Conservation (phyloP, 306 rosid species). For the Cercis canadensis region DNA sequence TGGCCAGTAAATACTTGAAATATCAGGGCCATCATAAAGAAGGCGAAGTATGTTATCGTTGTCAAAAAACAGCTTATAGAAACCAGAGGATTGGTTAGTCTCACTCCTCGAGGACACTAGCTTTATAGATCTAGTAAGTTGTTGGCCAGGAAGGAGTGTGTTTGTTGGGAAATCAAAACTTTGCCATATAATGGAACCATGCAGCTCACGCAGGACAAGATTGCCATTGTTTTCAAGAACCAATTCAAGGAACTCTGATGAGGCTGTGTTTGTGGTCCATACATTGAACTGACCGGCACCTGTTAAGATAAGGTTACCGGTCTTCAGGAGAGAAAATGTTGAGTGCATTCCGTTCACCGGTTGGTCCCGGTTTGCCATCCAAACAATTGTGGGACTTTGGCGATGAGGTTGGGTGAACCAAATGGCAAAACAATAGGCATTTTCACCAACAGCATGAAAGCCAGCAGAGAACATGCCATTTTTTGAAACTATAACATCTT, state of each 20-base stretch:
- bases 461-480: constrained; percentile 34
- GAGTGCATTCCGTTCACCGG: neutral
- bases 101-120: neutral
- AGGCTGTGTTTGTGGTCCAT: neutral
- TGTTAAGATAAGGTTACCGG: neutral
- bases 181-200: constrained; percentile 28
- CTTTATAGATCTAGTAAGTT: constrained; percentile 11
- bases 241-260: neutral
- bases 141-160: constrained; percentile 38
- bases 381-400: neutral
- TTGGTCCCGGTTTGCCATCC: neutral
- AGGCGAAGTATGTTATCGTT: neutral
- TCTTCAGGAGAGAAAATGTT: neutral
- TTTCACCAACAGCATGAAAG: constrained; percentile 32
- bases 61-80: neutral
- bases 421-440: constrained; percentile 40
- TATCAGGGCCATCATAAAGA: neutral
- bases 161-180: constrained; percentile 34
- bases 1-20: neutral
- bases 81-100: neutral
- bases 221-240: constrained; percentile 23
- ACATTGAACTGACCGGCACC: neutral
- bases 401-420: neutral
- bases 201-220: neutral
- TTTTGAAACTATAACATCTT: constrained; percentile 17